These are phyloP conservation scores for Calonectria ilicicola DNA, from an alignment of 2,329 filamentous ascomycete species.

Conservation along the genomic window DNA sequence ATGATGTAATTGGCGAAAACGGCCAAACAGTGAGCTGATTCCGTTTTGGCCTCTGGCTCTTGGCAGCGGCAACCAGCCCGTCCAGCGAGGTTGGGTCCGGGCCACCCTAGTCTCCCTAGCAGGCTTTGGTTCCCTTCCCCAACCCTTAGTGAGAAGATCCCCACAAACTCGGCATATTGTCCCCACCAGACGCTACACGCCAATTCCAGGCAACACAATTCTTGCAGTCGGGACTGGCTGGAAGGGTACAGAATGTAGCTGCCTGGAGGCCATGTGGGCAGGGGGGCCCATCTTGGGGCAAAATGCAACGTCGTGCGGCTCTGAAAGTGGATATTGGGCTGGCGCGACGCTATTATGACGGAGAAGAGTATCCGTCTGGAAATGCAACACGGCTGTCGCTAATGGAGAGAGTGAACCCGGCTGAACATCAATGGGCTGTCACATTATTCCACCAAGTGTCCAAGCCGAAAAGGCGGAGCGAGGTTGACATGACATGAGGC, in stretches of 20 bases:
- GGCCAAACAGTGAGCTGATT: background rate
- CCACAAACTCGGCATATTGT: slow-evolving; percentile 13
- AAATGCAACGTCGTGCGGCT: slow-evolving; percentile 32
- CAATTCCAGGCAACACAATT: slow-evolving; percentile 32
- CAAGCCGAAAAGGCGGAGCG: background rate
- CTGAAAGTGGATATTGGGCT: background rate
- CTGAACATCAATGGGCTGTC: background rate
- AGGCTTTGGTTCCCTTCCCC: slow-evolving; percentile 11
- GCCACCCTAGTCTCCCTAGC: background rate
- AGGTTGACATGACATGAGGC: background rate
- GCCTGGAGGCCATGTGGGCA: slow-evolving; percentile 20
- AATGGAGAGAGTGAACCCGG: background rate
- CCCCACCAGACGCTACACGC: slow-evolving; percentile 17
- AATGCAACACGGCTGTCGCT: background rate
- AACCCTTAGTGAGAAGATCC: background rate
- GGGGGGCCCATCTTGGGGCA: background rate
- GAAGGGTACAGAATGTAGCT: slow-evolving; percentile 21
- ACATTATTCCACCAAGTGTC: background rate
- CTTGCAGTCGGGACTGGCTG: slow-evolving; percentile 1
- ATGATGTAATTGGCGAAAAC: background rate
- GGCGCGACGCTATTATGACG: background rate
- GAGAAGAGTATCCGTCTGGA: background rate
- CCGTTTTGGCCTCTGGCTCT: background rate
- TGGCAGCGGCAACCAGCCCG: background rate
- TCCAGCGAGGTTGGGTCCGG: background rate